phyloP scores from a whole-genome alignment of 2,329 filamentous ascomycete species.

The Cladosporium colombiae region DNA sequence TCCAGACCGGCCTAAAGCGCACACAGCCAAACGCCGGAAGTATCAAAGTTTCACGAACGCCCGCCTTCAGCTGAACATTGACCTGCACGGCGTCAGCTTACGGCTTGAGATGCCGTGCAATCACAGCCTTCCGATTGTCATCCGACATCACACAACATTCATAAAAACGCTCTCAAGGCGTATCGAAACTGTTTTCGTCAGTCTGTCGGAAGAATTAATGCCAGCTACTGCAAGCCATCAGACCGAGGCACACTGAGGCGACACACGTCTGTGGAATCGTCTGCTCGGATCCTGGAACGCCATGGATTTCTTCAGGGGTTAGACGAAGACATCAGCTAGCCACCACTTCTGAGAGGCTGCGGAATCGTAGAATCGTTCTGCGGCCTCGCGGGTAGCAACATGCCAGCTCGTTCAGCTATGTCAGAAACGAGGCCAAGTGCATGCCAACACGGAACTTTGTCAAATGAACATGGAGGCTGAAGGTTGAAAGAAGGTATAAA shows the following conservation, averaged over 20 bases:
- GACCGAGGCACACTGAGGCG: not conserved
- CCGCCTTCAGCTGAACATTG: constrained; percentile 8
- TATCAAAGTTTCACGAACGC: not conserved
- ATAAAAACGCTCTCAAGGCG: not conserved
- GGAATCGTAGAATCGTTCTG: not conserved
- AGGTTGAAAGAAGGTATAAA: not conserved
- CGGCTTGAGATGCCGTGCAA: not conserved
- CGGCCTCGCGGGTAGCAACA: not conserved
- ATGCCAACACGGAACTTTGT: not conserved
- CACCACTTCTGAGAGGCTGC: not conserved
- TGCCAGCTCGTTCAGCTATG: not conserved
- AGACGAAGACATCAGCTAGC: not conserved
- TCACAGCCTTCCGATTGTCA: constrained; percentile 1
- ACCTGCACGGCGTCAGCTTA: constrained; percentile 8
- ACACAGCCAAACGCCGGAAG: not conserved
- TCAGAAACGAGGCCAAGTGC: not conserved
- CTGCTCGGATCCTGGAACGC: not conserved
- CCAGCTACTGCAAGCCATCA: not conserved
- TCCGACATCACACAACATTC: not conserved
- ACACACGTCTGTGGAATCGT: not conserved
- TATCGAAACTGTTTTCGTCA: not conserved
- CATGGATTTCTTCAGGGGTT: not conserved
- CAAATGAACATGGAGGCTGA: not conserved
- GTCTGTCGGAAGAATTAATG: not conserved
- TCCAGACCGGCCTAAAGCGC: not conserved